These are phyloP conservation scores for Plenodomus biglobosus DNA, from an alignment of 2,329 filamentous ascomycete genomes.

Conservation along the genomic window DNA sequence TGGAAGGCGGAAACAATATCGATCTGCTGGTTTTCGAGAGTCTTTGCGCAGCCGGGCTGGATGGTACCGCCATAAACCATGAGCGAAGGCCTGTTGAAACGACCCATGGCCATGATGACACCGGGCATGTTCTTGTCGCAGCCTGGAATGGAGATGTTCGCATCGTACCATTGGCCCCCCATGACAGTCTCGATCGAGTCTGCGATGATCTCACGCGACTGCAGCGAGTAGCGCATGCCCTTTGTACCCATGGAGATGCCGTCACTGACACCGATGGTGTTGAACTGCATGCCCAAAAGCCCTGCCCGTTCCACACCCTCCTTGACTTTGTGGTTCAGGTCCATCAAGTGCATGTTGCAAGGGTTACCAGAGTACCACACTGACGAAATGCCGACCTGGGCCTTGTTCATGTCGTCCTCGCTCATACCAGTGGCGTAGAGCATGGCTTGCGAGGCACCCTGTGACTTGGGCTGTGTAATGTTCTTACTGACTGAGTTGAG, in stretches of 20 bases:
- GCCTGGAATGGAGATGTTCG: slow-evolving; percentile 92
- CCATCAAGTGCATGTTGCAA: slow-evolving; percentile 98
- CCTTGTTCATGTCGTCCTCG: slow-evolving; percentile 89
- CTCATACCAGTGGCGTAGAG: slow-evolving; percentile 90
- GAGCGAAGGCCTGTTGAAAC: slow-evolving; percentile 88
- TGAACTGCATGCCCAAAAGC: slow-evolving; percentile 94
- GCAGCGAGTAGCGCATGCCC: slow-evolving; percentile 93
- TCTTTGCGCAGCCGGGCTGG: slow-evolving; percentile 81
- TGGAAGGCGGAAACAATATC: slow-evolving; percentile 99
- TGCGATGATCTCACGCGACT: slow-evolving; percentile 94
- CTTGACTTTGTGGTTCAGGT: slow-evolving; percentile 78
- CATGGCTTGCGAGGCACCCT: slow-evolving; percentile 98
- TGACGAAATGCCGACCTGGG: slow-evolving; percentile 95
- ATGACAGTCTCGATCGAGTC: slow-evolving; percentile 99
- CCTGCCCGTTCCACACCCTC: slow-evolving; percentile 73
- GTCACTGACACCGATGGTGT: slow-evolving; percentile 97
- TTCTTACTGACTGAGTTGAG: slow-evolving; percentile 76
- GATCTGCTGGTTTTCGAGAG: slow-evolving; percentile 68
- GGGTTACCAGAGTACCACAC: slow-evolving; percentile 99
- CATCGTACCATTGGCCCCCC: slow-evolving; percentile 98
- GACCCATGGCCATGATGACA: slow-evolving; percentile 76
- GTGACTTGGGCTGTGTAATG: slow-evolving; percentile 96
- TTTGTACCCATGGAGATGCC: slow-evolving; percentile 98
- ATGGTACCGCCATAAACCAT: slow-evolving; percentile 99
- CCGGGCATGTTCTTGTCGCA: slow-evolving; percentile 98